A percentile compares a stretch with the other conserved stretches of the same genome.
Conservation (phyloP, 805 yeast species). For the Dipodascus albidus region DNA sequence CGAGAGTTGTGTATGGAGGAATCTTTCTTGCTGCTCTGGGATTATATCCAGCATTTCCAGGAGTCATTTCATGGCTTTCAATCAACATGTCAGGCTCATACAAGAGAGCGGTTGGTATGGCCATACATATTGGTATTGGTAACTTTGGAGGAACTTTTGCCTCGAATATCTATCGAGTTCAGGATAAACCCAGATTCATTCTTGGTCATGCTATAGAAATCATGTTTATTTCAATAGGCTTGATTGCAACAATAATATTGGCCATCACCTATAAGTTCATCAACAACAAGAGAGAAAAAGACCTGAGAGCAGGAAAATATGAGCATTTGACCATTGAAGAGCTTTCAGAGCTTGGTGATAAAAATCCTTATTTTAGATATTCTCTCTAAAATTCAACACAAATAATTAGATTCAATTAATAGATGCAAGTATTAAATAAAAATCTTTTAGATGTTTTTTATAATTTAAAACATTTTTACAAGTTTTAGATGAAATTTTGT, state of each 20-base stretch:
- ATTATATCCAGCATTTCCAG: constrained; percentile 39
- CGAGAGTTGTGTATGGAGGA: neutral
- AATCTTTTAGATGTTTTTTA: too few relatives aligned
- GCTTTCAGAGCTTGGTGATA: constrained; percentile 30
- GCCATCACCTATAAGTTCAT: constrained; percentile 13
- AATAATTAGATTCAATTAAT: too few relatives aligned
- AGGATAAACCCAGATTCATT: constrained; percentile 41
- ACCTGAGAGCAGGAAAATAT: constrained; percentile 25
- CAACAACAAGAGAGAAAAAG: constrained; percentile 20
- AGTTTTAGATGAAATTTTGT: too few relatives aligned
- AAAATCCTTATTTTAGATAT: constrained; percentile 29
- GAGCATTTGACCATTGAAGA: constrained; percentile 21
- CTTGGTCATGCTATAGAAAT: constrained; percentile 40
- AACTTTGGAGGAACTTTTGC: constrained; percentile 52
- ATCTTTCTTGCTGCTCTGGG: neutral
- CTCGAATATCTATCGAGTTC: constrained; percentile 39
- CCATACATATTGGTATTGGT: constrained; percentile 48
- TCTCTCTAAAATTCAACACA: neutral
- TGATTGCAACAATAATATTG: constrained; percentile 7
- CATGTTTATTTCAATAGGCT: constrained; percentile 31
- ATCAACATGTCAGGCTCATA: constrained; percentile 44
- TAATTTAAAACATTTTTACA: too few relatives aligned
- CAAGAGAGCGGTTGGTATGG: constrained; percentile 41
- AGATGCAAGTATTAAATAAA: too few relatives aligned
- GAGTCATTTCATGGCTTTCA: constrained; percentile 45